These are phyloP conservation scores for Talaromyces wortmannii DNA, from an alignment of 495 filamentous ascomycete genomes.

Conservation along the genomic window DNA sequence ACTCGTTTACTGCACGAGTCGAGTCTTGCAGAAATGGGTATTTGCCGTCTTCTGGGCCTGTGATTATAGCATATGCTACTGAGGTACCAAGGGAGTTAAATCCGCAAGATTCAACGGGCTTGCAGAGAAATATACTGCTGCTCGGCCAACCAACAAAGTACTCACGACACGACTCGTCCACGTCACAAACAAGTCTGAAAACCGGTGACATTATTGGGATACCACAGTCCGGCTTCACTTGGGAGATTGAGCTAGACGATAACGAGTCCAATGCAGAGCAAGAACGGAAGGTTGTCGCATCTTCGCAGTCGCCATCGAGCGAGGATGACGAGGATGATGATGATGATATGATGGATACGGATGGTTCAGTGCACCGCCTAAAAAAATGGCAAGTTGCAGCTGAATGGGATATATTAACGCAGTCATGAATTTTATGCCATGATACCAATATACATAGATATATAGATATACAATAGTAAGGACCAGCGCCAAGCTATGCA, in stretches of 20 bases:
- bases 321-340: neutral
- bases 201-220: conserved; percentile 23
- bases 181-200: conserved; percentile 3
- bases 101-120: neutral
- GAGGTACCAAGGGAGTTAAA: neutral
- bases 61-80: neutral
- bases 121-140: neutral
- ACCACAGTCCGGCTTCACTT: conserved; percentile 21
- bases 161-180: neutral
- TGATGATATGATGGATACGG: neutral
- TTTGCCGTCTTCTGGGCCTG: conserved; percentile 1
- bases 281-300: neutral
- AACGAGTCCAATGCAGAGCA: neutral
- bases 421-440: neutral
- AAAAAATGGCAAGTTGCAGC: conserved; percentile 30
- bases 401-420: conserved; percentile 31
- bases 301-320: conserved; percentile 1
- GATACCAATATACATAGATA: neutral
- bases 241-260: conserved; percentile 21
- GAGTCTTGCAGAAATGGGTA: neutral
- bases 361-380: neutral
- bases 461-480: neutral
- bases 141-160: neutral
- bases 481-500: neutral
- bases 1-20: neutral